phyloP scores from a whole-genome alignment of 805 yeast species.

The Nakazawaea ishiwadae region DNA sequence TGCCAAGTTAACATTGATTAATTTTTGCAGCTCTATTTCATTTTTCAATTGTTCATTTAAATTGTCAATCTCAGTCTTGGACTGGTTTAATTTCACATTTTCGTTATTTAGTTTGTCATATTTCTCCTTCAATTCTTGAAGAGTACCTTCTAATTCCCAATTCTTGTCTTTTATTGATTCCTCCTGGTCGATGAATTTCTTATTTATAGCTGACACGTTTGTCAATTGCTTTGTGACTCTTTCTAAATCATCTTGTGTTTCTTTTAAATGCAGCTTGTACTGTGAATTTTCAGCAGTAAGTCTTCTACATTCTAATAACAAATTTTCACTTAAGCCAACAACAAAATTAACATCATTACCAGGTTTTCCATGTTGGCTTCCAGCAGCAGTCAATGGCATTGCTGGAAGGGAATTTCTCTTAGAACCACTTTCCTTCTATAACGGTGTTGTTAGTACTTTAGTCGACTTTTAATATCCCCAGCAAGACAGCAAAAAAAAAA shows the following conservation, averaged over 20 bases:
- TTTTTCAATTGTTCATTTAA: constrained; percentile 33
- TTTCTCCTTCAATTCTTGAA: constrained; percentile 34
- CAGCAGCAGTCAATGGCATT: constrained; percentile 3
- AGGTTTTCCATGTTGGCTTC: constrained; percentile 9
- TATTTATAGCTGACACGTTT: constrained; percentile 28
- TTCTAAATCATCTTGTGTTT: constrained; percentile 38
- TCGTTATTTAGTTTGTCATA: constrained; percentile 34
- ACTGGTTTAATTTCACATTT: constrained; percentile 35
- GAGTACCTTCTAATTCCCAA: constrained; percentile 59
- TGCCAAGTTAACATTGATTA: constrained; percentile 34
- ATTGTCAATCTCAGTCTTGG: constrained; percentile 21
- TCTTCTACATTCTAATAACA: constrained; percentile 65
- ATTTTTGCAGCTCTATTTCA: constrained; percentile 43
- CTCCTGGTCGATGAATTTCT: constrained; percentile 34
- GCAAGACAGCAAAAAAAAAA: too few species aligned
- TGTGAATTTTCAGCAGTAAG: constrained; percentile 59
- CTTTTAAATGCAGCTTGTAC: constrained; percentile 37
- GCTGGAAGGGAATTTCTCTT: constrained; percentile 8
- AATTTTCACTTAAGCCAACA: constrained; percentile 68
- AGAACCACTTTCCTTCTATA: neutral
- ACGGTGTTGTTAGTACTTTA: neutral
- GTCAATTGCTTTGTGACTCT: constrained; percentile 30
- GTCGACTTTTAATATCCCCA: too few species aligned
- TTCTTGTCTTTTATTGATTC: constrained; percentile 51
- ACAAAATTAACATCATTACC: constrained; percentile 68